Conservation (phyloP, 1,284 basidiomycete species). For the Inonotus hispidus region DNA sequence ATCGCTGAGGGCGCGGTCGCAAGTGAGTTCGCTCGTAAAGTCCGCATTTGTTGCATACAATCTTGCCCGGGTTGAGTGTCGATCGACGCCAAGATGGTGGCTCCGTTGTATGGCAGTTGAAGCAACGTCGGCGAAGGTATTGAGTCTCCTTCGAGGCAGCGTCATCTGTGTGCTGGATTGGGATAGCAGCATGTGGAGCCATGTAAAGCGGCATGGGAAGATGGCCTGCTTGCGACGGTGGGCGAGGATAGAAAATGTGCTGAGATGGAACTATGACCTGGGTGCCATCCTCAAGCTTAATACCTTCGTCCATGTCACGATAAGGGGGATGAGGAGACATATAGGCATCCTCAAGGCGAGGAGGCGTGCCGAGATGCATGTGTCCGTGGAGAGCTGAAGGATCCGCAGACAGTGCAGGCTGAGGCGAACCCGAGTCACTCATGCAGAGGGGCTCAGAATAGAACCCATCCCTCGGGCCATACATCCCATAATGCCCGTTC, state of each 20-base stretch:
- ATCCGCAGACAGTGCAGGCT: conserved; percentile 31
- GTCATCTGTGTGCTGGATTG: conserved; percentile 81
- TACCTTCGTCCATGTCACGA: conserved; percentile 44
- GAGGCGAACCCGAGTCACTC: conserved; percentile 37
- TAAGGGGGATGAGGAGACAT: conserved; percentile 42
- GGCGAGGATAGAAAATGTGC: conserved; percentile 29
- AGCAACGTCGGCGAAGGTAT: conserved; percentile 76
- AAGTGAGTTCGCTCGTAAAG: conserved; percentile 81
- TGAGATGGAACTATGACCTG: conserved; percentile 60
- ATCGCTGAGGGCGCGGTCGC: conserved; percentile 71
- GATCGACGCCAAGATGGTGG: conserved; percentile 80
- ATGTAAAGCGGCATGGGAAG: conserved; percentile 37
- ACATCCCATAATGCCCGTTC: conserved; percentile 30
- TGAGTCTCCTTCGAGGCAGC: conserved; percentile 83
- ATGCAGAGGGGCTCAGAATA: conserved; percentile 38
- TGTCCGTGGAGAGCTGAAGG: conserved; percentile 26
- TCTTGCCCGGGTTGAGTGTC: conserved; percentile 82
- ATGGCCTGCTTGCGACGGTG: conserved; percentile 27
- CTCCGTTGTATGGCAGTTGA: conserved; percentile 85
- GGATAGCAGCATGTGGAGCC: conserved; percentile 49
- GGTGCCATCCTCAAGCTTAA: conserved; percentile 57
- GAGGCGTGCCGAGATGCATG: conserved; percentile 15
- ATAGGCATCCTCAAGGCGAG: conserved; percentile 25
- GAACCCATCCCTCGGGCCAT: conserved; percentile 34
- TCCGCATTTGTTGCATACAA: conserved; percentile 87